These are phyloP conservation scores for Rhizopus microsporus DNA, from an alignment of 371 early-diverging fungal species.

Conservation along the genomic window DNA sequence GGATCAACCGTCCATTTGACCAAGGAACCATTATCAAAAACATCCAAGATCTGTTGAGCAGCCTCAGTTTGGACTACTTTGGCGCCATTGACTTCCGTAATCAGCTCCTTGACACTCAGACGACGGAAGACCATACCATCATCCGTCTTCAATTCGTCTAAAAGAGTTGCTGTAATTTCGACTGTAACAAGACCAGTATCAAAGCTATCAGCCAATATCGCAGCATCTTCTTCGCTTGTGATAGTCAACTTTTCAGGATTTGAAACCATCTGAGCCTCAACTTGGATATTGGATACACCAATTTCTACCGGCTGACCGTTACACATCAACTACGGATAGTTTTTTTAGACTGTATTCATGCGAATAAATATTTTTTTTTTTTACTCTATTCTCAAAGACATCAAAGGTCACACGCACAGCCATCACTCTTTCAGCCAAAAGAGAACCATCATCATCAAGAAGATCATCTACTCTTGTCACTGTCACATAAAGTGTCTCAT, in stretches of 20 bases:
- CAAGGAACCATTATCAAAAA: conserved; percentile 44
- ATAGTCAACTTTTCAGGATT: conserved; percentile 49
- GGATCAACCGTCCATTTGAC: conserved; percentile 52
- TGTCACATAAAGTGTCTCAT: conserved; percentile 57
- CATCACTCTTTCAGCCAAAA: conserved; percentile 67
- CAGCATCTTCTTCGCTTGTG: conserved; percentile 53
- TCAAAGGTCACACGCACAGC: conserved; percentile 72
- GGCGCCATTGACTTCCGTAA: conserved; percentile 71
- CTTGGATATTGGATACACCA: conserved; percentile 59
- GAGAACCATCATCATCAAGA: conserved; percentile 62
- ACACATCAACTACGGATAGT: conserved; percentile 41
- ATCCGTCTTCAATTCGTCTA: conserved; percentile 55
- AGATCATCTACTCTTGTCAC: conserved; percentile 73
- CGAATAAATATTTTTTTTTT: neutral
- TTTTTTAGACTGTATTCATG: conserved; percentile 1
- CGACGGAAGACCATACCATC: conserved; percentile 61
- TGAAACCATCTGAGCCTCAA: conserved; percentile 59
- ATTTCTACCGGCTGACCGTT: conserved; percentile 64
- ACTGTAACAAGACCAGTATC: conserved; percentile 73
- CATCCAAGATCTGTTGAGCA: conserved; percentile 70
- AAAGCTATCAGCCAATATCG: conserved; percentile 54
- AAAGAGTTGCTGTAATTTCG: conserved; percentile 59
- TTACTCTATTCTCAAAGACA: conserved; percentile 60
- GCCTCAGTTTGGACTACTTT: conserved; percentile 70
- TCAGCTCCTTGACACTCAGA: conserved; percentile 60